These are phyloP conservation scores for Candida suzukii DNA, from an alignment of 805 yeast genomes.

Conservation along the genomic window DNA sequence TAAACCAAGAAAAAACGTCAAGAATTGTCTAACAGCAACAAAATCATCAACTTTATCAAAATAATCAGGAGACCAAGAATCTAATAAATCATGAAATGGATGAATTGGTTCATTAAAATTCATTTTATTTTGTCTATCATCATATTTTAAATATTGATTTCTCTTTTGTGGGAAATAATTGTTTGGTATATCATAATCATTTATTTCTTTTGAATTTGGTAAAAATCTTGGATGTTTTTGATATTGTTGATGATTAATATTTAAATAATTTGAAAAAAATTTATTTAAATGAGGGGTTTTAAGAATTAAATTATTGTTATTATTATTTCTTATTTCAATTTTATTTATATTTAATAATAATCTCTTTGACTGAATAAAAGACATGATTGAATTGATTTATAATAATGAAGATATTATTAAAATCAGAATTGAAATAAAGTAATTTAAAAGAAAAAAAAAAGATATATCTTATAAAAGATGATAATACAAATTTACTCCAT, in stretches of 20 bases:
- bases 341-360: too few relatives aligned
- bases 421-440: too few relatives aligned
- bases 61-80: constrained; percentile 84
- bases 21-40: constrained; percentile 53
- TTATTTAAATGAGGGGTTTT: neutral
- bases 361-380: too few relatives aligned
- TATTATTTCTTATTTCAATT: too few relatives aligned
- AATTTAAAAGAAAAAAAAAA: too few relatives aligned
- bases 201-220: constrained; percentile 20
- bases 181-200: constrained; percentile 52
- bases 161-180: constrained; percentile 53
- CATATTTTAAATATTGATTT: constrained; percentile 68
- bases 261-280: too few relatives aligned
- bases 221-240: constrained; percentile 19
- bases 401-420: too few relatives aligned
- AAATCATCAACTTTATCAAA: constrained; percentile 51
- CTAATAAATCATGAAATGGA: constrained; percentile 65
- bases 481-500: too few relatives aligned
- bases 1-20: constrained; percentile 46
- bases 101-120: constrained; percentile 68
- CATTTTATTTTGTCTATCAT: constrained; percentile 76
- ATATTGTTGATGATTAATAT: constrained; percentile 1
- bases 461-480: too few relatives aligned
- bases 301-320: too few relatives aligned
- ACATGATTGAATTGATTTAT: too few relatives aligned